Evolutionary conservation across 805 yeast species (phyloP), one percentile per base, ranked within the genome.

Genomic region (Candida odintsovae): DNA sequence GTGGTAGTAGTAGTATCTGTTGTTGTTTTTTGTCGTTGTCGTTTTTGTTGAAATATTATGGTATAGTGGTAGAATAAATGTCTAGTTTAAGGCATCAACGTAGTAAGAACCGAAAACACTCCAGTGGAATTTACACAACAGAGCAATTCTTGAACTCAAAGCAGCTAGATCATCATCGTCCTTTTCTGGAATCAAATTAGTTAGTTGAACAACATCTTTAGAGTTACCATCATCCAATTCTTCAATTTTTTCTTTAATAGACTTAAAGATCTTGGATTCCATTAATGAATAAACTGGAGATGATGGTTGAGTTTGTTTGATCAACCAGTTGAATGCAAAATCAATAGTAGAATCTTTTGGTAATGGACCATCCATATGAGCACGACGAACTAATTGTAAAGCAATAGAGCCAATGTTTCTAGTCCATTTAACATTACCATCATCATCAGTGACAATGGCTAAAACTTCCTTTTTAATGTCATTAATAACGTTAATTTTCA

Each of bases 341-440:
- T 75, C 75, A 0, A 57, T 53, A 22, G 48, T 48, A 18, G 56
- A 55, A 19, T 65, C 67, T 4, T 43, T 47, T 45, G 63, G 66
- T 55, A 55, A 37, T 55, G 63, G 29, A 56, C 58, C 42, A 44
- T 65, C 56, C 7, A 62, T 50, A 39, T 62, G 39, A 12, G 52
- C 41, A 43, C 66, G 68, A 54, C 77, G 76, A 29, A 77, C 76
- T 42, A 85, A 59, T 60, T 84, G 95, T 49, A 88, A 72, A 5
- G 92, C 77, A 51, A 89, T 78, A 15, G 85, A 72, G 52, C 80
- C 76, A 22, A 87, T 77, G 63, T 88, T 88, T 59, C 87, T 78
- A 1, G 96, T 88, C 96, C 96, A 88, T 68, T 90, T 87, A 48
- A 87, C 80, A 62, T 86, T 86, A 2, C 95, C 96, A 57, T 83